A percentile compares a stretch with the other conserved stretches of the same genome.
Conservation (phyloP, 1,139 yeast species). For the Kodamaea plutei region DNA sequence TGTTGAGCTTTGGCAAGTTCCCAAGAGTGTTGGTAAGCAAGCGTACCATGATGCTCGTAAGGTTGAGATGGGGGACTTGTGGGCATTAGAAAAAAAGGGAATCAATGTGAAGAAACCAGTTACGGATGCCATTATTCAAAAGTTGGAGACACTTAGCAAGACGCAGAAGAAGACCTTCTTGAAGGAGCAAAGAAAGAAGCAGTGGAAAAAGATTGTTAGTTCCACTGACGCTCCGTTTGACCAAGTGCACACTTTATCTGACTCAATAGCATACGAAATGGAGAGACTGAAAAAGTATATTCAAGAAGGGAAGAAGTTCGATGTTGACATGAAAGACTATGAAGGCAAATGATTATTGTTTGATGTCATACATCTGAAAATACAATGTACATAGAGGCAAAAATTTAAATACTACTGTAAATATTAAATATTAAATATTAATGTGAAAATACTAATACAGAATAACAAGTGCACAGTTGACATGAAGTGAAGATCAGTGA, state of each 20-base stretch:
- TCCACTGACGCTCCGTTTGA: conserved; percentile 32
- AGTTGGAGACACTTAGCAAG: conserved; percentile 36
- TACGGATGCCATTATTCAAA: conserved; percentile 29
- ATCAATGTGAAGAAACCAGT: conserved; percentile 36
- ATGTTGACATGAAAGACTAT: conserved; percentile 16
- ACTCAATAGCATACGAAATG: conserved; percentile 33
- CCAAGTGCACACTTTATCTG: conserved; percentile 31
- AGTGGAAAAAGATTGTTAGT: conserved; percentile 36
- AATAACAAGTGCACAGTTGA: too few relatives aligned
- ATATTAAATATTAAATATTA: too few relatives aligned
- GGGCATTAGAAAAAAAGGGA: conserved; percentile 80
- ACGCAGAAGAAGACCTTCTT: conserved; percentile 39
- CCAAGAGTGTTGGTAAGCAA: conserved; percentile 72
- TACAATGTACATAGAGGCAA: too few relatives aligned
- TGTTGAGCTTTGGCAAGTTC: conserved; percentile 82
- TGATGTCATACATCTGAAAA: too few relatives aligned
- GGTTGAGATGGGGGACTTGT: conserved; percentile 76
- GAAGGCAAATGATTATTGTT: conserved; percentile 21
- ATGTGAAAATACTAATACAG: too few relatives aligned
- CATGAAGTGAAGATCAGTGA: too few relatives aligned
- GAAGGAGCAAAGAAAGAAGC: conserved; percentile 41
- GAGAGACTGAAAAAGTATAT: conserved; percentile 33
- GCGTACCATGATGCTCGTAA: conserved; percentile 90
- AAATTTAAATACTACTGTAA: too few relatives aligned
- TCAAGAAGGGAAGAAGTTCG: conserved; percentile 25